Conservation (phyloP, 768 basidiomycete genomes). For the Thelephora aurantiotincta region DNA sequence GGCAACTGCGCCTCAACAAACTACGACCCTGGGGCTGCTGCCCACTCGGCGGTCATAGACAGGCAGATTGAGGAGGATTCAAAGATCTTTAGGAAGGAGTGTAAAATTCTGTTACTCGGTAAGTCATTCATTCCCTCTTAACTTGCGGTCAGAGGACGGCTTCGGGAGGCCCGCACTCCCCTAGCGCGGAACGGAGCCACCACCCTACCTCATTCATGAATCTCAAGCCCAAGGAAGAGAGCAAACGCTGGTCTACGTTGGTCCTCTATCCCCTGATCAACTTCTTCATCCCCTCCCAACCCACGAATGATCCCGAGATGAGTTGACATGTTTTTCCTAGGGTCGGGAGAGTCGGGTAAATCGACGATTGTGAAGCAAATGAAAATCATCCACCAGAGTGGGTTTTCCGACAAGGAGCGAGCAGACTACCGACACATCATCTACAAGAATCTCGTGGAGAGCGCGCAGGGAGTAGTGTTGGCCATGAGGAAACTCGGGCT, state of each 20-base stretch:
- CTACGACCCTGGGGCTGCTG: conserved; percentile 41
- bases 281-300: not conserved
- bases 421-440: conserved; percentile 65
- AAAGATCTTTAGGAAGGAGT: conserved; percentile 70
- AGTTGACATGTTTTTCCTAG: conserved; percentile 23
- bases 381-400: conserved; percentile 95
- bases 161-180: not conserved
- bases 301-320: not conserved
- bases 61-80: conserved; percentile 76
- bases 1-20: conserved; percentile 52
- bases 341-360: conserved; percentile 92
- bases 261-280: not conserved
- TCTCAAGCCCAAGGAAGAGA: too few species aligned
- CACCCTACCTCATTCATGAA: not conserved
- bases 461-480: conserved; percentile 71
- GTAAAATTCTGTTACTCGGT: conserved; percentile 91
- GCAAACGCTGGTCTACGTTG: too few species aligned
- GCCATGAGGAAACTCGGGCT: conserved; percentile 81
- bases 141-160: not conserved
- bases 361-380: conserved; percentile 96
- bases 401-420: conserved; percentile 70
- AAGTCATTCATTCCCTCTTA: conserved; percentile 12
- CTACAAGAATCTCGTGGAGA: conserved; percentile 80
- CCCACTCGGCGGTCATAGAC: conserved; percentile 65
- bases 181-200: not conserved